phyloP scores from a whole-genome alignment of 805 yeast species.

The Candida rishiriensis region DNA sequence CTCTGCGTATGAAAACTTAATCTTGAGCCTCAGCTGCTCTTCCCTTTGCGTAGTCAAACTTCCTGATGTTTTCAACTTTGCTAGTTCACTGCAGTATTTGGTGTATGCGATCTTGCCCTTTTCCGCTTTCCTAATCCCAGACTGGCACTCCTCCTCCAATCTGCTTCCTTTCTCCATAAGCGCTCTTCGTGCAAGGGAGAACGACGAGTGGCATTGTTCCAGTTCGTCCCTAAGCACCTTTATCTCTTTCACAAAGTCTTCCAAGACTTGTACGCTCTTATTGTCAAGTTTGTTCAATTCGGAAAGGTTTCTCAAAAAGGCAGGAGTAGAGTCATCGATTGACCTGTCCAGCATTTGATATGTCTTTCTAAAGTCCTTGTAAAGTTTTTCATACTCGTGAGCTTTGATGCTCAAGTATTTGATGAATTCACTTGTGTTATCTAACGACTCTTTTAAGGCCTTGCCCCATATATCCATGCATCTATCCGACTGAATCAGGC shows the following conservation, averaged over 20 bases:
- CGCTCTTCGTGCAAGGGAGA: not conserved
- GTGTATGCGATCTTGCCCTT: not conserved
- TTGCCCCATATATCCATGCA: not conserved
- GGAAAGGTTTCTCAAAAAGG: conserved; percentile 1
- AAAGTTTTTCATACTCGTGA: not conserved
- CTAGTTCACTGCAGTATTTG: conserved; percentile 4
- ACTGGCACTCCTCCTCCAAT: not conserved
- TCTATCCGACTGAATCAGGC: not conserved
- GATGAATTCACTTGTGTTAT: not conserved
- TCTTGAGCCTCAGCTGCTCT: conserved; percentile 30
- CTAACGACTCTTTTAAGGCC: conserved; percentile 1
- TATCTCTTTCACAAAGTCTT: not conserved
- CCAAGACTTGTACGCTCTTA: not conserved
- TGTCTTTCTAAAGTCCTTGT: not conserved
- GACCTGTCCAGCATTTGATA: not conserved
- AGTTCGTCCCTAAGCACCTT: conserved; percentile 3
- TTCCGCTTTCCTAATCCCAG: not conserved
- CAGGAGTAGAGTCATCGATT: not conserved
- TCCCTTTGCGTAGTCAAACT: conserved; percentile 2
- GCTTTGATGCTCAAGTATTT: conserved; percentile 1
- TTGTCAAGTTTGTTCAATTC: conserved; percentile 1
- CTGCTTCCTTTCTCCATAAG: not conserved
- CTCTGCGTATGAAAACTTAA: conserved; percentile 16
- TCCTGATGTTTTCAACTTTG: conserved; percentile 18
- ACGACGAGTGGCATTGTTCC: not conserved